These are phyloP conservation scores for Daldinia vernicosa DNA, from an alignment of 495 filamentous ascomycete species.

Conservation along the genomic window DNA sequence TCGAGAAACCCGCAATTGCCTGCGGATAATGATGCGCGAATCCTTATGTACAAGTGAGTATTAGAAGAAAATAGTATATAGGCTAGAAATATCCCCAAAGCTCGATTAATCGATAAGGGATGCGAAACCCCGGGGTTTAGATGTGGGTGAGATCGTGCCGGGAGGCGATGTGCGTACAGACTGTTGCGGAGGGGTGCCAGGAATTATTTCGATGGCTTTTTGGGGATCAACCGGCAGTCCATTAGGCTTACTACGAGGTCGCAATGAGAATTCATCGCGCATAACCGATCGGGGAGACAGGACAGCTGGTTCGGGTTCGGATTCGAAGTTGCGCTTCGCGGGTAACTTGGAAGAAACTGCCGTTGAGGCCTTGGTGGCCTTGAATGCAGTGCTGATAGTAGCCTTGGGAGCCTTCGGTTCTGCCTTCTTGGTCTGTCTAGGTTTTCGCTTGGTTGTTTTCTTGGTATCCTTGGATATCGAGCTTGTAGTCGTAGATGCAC, in stretches of 20 bases:
- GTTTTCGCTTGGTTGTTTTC: slow-evolving; percentile 49
- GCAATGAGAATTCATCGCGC: slow-evolving; percentile 45
- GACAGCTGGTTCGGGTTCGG: slow-evolving; percentile 16
- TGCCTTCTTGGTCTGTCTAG: slow-evolving; percentile 53
- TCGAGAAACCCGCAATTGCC: neutral
- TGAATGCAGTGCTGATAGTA: slow-evolving; percentile 53
- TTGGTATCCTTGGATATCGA: slow-evolving; percentile 23
- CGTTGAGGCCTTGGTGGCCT: slow-evolving; percentile 50
- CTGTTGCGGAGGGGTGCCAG: slow-evolving; percentile 37
- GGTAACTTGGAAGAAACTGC: slow-evolving; percentile 33
- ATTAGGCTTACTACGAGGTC: slow-evolving; percentile 36
- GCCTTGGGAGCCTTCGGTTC: slow-evolving; percentile 47
- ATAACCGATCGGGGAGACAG: slow-evolving; percentile 33
- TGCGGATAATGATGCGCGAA: neutral
- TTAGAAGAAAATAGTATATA: slow-evolving; percentile 7
- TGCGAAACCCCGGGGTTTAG: slow-evolving; percentile 54
- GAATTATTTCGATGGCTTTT: slow-evolving; percentile 14
- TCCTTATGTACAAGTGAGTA: slow-evolving; percentile 22
- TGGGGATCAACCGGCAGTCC: slow-evolving; percentile 1
- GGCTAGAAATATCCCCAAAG: neutral
- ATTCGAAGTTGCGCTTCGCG: slow-evolving; percentile 30
- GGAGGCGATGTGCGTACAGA: slow-evolving; percentile 10
- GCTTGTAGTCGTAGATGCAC: slow-evolving; percentile 14
- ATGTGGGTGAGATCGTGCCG: slow-evolving; percentile 55
- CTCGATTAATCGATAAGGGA: slow-evolving; percentile 51